These are phyloP conservation scores for Salisapilia sapeloensis DNA, from an alignment of 352 stramenopile species.

Conservation along the genomic window DNA sequence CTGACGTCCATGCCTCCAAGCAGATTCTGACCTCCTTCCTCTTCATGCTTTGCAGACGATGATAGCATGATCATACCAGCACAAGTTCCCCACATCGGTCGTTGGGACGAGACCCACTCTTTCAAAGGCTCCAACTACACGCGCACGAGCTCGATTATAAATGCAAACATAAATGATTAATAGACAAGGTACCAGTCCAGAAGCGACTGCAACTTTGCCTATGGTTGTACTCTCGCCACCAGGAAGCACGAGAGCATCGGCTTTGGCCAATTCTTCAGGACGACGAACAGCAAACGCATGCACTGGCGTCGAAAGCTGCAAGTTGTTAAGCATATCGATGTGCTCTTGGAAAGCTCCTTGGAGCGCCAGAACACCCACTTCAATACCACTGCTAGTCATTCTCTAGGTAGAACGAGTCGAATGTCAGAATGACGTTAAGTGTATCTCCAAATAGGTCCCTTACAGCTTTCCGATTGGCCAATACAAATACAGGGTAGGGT, in stretches of 20 bases:
- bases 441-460: no score
- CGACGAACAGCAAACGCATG: constrained; percentile 58
- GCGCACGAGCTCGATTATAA: neutral
- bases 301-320: constrained; percentile 13
- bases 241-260: constrained; percentile 89
- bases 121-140: constrained; percentile 41
- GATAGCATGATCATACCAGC: constrained; percentile 95
- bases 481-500: neutral
- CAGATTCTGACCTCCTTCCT: constrained; percentile 86
- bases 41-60: constrained; percentile 51
- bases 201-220: constrained; percentile 77
- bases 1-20: constrained; percentile 91
- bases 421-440: no score
- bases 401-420: neutral
- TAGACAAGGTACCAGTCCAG: constrained; percentile 30
- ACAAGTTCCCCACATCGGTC: constrained; percentile 92
- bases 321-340: constrained; percentile 60
- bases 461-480: no score
- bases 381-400: constrained; percentile 8
- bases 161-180: neutral
- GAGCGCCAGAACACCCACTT: constrained; percentile 78
- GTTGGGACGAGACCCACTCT: constrained; percentile 45
- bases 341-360: constrained; percentile 88
- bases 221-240: constrained; percentile 95
- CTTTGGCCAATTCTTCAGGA: constrained; percentile 48